phyloP scores from a whole-genome alignment of 148 eudicot genomes.

The Tetragonia tetragonoides region DNA sequence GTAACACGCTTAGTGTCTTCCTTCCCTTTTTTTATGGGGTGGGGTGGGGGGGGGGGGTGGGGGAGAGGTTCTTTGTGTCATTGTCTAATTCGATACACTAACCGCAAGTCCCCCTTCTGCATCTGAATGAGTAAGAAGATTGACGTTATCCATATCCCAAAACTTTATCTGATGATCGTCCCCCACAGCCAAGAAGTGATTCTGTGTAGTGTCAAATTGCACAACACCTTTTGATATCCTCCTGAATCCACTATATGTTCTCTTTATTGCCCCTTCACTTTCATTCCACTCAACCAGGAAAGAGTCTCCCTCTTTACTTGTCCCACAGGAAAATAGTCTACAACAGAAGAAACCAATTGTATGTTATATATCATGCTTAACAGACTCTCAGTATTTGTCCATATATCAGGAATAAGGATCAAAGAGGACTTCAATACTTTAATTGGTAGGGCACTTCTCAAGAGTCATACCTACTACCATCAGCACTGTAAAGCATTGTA shows the following conservation, averaged over 20 bases:
- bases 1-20: background rate
- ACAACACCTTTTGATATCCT: constrained; percentile 72
- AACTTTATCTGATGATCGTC: constrained; percentile 86
- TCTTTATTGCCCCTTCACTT: constrained; percentile 88
- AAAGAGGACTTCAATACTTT: background rate
- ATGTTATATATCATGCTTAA: background rate
- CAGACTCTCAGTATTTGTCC: background rate
- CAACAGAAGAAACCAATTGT: constrained; percentile 8
- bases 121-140: constrained; percentile 54
- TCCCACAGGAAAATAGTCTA: constrained; percentile 94
- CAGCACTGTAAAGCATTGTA: constrained; percentile 93
- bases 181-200: constrained; percentile 87
- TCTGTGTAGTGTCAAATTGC: constrained; percentile 88
- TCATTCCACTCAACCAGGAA: constrained; percentile 95
- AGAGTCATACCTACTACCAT: constrained; percentile 67
- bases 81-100: constrained; percentile 24
- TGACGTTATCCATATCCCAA: constrained; percentile 87
- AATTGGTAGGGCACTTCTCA: background rate
- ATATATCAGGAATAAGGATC: background rate
- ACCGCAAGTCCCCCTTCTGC: constrained; percentile 94
- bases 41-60: background rate
- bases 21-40: background rate
- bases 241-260: constrained; percentile 72
- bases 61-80: background rate
- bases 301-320: constrained; percentile 91